Base-by-base conservation (phyloP, 73 alveolate genomes). In the Uronychia binucleata region DNA sequence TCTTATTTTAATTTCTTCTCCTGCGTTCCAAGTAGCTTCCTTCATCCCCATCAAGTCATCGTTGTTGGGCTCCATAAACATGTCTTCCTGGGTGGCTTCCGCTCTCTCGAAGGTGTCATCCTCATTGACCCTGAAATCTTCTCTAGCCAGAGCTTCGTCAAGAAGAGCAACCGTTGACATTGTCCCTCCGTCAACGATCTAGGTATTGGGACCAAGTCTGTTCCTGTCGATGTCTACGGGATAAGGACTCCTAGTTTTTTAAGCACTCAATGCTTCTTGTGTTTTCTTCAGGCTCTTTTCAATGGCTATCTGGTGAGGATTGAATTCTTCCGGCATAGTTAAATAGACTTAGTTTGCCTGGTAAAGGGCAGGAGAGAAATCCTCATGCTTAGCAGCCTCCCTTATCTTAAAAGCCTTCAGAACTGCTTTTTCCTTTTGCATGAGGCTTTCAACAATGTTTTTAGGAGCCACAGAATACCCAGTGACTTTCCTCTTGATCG, bases 401-500 rank as follows among this genome's bases (percentile, higher is more conserved):
- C 74, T 13, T 1, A 30, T 67, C 29, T 83, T 31, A 27, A 31
- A 59, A 31, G 31, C 11, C 34, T 79, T 28, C 59, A 74, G 31
- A 13, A 76, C 32, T 8, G 1, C 29, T 84, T 78, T 30, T 31
- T 85, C 86, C 58, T 57, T 86, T 1, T 31, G 74, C 58, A 79
- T 29, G 14, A 59, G 75, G 19, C 85, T 57, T 57, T 83, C 94
- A 26, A 57, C 58, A 0, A 88, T 30, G 60, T 88, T 88, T 57
- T 86, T 74, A 1, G 89, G 80, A 0, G 77, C 85, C 27, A 88
- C 30, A n/a, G 88, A 26, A 60, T 83, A 75, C 1, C 94, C 94
- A 77, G 57, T 82, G 74, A 88, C 35, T 33, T 83, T 57, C 75
- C 91, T 82, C 26, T 57, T 19, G 33, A 88, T 26, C 19, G 29